phyloP scores from a whole-genome alignment of 2,329 filamentous ascomycete genomes.

The Microcera coccophila region DNA sequence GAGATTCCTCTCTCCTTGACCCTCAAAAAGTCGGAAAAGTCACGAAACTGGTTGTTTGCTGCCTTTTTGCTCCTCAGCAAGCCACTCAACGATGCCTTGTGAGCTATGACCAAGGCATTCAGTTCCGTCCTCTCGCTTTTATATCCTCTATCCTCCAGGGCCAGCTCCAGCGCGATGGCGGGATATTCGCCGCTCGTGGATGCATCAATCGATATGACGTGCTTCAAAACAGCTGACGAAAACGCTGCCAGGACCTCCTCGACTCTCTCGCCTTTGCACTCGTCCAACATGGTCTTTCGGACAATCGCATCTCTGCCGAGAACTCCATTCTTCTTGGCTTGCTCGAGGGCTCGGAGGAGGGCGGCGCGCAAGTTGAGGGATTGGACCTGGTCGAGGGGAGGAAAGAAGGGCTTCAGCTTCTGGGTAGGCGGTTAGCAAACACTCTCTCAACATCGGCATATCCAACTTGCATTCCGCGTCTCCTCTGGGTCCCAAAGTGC shows the following conservation, averaged over 20 bases:
- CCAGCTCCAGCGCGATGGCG: constrained; percentile 51
- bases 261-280: constrained; percentile 87
- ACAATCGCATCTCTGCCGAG: constrained; percentile 76
- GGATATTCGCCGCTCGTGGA: constrained; percentile 38
- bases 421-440: constrained; percentile 33
- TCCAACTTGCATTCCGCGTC: constrained; percentile 60
- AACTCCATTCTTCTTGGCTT: constrained; percentile 81
- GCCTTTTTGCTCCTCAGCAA: constrained; percentile 58
- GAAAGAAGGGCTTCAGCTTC: constrained; percentile 89
- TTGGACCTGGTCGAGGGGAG: constrained; percentile 82
- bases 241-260: constrained; percentile 83
- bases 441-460: not conserved
- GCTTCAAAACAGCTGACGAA: constrained; percentile 77
- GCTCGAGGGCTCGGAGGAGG: constrained; percentile 74
- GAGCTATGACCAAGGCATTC: constrained; percentile 65
- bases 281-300: constrained; percentile 93
- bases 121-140: constrained; percentile 53
- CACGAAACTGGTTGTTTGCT: constrained; percentile 54
- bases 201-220: constrained; percentile 48
- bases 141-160: constrained; percentile 57
- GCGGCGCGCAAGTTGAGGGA: constrained; percentile 86
- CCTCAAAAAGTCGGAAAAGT: constrained; percentile 63
- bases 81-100: constrained; percentile 63
- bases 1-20: constrained; percentile 58
- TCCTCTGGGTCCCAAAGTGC: constrained; percentile 75